Conservation (phyloP, 202 grass and related monocot genomes). For the Thinopyrum obtusiflorum region DNA sequence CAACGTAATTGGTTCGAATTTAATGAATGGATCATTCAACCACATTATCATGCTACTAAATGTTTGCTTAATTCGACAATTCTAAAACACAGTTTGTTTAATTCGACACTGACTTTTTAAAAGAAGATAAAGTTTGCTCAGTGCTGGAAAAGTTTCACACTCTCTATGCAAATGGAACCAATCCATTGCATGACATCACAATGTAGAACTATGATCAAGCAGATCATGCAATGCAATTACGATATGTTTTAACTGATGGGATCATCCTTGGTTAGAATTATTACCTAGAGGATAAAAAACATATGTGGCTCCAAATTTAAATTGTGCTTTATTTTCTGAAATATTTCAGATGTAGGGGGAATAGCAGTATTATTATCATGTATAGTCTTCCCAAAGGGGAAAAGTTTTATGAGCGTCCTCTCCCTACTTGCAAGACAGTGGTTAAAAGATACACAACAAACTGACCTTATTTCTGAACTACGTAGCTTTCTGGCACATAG, state of each 20-base stretch:
- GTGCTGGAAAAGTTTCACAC: not conserved
- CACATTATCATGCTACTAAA: not conserved
- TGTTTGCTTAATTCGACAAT: not conserved
- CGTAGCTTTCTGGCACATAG: constrained; percentile 87
- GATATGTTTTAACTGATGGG: not conserved
- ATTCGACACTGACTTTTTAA: not conserved
- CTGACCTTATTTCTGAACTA: constrained; percentile 65
- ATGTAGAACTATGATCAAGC: not conserved
- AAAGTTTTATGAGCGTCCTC: not conserved
- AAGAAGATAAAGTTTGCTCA: constrained; percentile 11
- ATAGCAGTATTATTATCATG: not conserved
- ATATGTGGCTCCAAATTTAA: constrained; percentile 5
- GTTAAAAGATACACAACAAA: constrained; percentile 27
- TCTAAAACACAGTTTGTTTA: not conserved
- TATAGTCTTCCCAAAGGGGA: not conserved
- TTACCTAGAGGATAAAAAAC: not conserved
- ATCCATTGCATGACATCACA: not conserved
- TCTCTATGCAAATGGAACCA: not conserved
- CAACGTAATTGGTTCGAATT: not conserved
- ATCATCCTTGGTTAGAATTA: not conserved
- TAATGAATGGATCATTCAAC: not conserved
- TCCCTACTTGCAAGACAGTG: not conserved
- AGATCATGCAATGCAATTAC: constrained; percentile 9
- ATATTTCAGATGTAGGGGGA: not conserved
- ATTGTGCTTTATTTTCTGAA: no score